Percentiles rank a stretch among this genome's conserved stretches.
phyloP scores from a whole-genome alignment of 495 filamentous ascomycete species.

The Tricharina praecox region DNA sequence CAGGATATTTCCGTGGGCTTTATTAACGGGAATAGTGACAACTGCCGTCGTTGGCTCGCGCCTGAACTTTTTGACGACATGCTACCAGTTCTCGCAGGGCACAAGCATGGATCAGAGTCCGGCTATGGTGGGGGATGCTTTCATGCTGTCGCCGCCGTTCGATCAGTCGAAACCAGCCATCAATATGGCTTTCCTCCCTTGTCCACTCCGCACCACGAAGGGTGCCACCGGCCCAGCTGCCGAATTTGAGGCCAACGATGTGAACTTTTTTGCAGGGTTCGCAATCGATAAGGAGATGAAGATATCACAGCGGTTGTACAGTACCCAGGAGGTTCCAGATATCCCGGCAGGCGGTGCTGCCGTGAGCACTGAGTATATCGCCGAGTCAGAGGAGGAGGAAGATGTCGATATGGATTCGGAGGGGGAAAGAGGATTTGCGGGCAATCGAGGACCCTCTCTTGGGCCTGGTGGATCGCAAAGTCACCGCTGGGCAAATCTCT shows the following conservation, averaged over 20 bases:
- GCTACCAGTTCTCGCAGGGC: conserved; percentile 3
- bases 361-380: background rate
- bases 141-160: conserved; percentile 4
- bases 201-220: background rate
- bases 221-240: background rate
- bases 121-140: conserved; percentile 7
- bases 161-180: conserved; percentile 3
- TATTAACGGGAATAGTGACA: conserved; percentile 1
- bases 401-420: background rate
- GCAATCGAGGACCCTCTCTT: background rate
- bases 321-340: background rate
- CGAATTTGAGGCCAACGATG: background rate
- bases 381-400: background rate
- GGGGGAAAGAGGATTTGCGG: background rate
- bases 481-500: conserved; percentile 2
- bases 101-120: background rate
- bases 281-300: conserved; percentile 8
- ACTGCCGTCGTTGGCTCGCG: conserved; percentile 6
- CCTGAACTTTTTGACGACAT: conserved; percentile 5
- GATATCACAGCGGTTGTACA: conserved; percentile 15
- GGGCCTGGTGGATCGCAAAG: background rate
- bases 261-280: conserved; percentile 13
- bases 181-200: conserved; percentile 8
- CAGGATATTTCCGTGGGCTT: background rate
- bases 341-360: background rate